Base-by-base conservation (phyloP, 306 rosid genomes). In the Morella rubra region DNA sequence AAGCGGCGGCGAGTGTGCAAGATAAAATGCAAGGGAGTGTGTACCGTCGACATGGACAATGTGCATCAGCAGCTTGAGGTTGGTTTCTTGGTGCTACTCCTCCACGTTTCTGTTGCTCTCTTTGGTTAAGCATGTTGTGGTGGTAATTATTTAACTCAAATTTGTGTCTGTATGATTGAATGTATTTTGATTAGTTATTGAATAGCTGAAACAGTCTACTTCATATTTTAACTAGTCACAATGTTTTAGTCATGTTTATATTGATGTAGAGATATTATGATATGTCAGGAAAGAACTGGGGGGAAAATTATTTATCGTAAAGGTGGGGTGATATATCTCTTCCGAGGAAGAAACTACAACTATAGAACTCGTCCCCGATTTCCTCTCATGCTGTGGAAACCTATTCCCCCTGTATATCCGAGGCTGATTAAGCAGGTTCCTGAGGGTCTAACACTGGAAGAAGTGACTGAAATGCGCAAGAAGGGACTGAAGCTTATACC, bases 381-480 rank as follows among this genome's bases (percentile, higher is more conserved):
- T 85, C 99, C 99, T 85, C 89, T 95, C 81, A 95, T 95, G 99
- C 80, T 95, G 71, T 95, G 99, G 99, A 95, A 89, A 85, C 97
- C 99, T 1, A 81, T 84, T 61, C 81, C 97, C 56, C 97, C 99
- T 5, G 96, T 95, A 45, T 95, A 95, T 72, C 99, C 97, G 53
- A 84, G 85, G 83, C 81, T 95, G 80, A 60, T 92, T 78, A 74
- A 69, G 80, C 89, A 76, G 53, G 86, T 74, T 75, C 97, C 99
- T 0, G 96, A 90, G 81, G 97, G 96, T 70, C 85, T 92, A 65
- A 89, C 93, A 1, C 78, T 65, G 10, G 92, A 90, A 75, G 91
- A 87, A 83, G 97, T 82, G 60, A 77, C 73, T 41, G 89, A 89
- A 69, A 87, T 95, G 97, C 96, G 97, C 77, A 78, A 82, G 74